Base-by-base conservation (phyloP, 2,329 filamentous ascomycete species). In the Didymella glomerata region DNA sequence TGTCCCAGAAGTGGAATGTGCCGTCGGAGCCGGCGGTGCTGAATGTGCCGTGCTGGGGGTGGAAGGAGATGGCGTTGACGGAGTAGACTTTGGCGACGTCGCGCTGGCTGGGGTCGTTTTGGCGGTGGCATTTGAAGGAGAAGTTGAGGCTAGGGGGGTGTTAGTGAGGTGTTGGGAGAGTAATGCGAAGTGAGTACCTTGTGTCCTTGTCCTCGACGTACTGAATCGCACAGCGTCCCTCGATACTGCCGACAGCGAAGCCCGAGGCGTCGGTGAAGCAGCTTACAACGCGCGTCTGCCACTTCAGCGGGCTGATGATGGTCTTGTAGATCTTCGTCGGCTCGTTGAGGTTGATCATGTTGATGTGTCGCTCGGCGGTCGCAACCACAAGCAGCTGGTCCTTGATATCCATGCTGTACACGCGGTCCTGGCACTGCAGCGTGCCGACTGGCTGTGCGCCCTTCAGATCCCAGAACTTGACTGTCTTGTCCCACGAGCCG, bases 41-140 rank as follows among this genome's bases (percentile, higher is more conserved):
- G 82, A 99, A 99, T n/a, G 95, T 99, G 72, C 95, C 95, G 78
- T 97, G 93, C 13, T 91, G 85, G 1, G 95, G 95, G 80, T 99
- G 95, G 87, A 98, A 98, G 24, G 92, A 96, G 78, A 99, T 99
- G 68, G 93, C 90, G 81, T 99, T 99, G 74, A 99, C 93, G 1
- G 93, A 89, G 82, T 93, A 95, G 69, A 98, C 95, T 73, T 94
- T 95, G 69, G 91, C 92, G 65, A 90, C 82, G 78, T 92, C 93
- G 60, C 80, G 79, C 46, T 78, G 69, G 52, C 76, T 79, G 57
- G 87, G 81, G 1, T 90, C 87, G 5, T 87, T 86, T 70, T 97
- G 92, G 59, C 95, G 93, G 78, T 99, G 95, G 80, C 95, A 99
- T 80, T 98, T 98, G 88, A 99, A 99, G 41, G 92, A 97, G 83